Percentiles rank a stretch among this genome's conserved stretches.
Evolutionary conservation across 169 alveolate genomes (phyloP).

Genomic region (Cystoisospora suis): DNA sequence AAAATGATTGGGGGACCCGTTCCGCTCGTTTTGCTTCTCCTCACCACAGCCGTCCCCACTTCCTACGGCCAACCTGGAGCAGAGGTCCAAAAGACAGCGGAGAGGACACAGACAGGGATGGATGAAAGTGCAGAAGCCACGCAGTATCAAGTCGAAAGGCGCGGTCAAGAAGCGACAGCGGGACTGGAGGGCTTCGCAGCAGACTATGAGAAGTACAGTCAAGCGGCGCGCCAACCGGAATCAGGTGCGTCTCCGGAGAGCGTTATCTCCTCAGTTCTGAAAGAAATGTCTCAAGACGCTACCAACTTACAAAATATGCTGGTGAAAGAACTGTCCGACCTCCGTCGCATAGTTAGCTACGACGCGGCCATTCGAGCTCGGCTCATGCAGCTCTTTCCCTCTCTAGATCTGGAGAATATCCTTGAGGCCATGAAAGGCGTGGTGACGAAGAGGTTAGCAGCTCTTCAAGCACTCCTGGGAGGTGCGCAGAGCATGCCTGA

Average conservation of each 20-base stretch:
- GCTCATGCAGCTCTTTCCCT: neutral
- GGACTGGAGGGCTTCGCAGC: too few relatives aligned
- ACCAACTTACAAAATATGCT: neutral
- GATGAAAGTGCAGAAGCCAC: too few relatives aligned
- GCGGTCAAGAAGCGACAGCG: too few relatives aligned
- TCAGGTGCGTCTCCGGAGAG: neutral
- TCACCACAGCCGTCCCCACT: too few relatives aligned
- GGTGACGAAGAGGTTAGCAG: neutral
- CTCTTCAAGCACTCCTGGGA: neutral
- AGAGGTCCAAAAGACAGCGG: too few relatives aligned
- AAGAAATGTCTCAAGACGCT: neutral
- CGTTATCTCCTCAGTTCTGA: neutral
- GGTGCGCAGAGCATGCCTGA: neutral
- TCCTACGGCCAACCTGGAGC: too few relatives aligned
- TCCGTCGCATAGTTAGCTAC: neutral
- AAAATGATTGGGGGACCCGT: too few relatives aligned
- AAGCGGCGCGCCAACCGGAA: too few relatives aligned
- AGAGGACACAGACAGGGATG: too few relatives aligned
- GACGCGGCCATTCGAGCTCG: neutral
- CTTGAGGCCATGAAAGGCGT: conserved; percentile 7
- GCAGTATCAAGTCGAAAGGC: too few relatives aligned
- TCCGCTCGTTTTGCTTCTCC: too few relatives aligned
- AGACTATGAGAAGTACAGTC: too few relatives aligned
- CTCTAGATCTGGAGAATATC: neutral
- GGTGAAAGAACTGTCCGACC: neutral